These are phyloP conservation scores for Cadophora malorum DNA, from an alignment of 2,329 filamentous ascomycete genomes.

Conservation along the genomic window DNA sequence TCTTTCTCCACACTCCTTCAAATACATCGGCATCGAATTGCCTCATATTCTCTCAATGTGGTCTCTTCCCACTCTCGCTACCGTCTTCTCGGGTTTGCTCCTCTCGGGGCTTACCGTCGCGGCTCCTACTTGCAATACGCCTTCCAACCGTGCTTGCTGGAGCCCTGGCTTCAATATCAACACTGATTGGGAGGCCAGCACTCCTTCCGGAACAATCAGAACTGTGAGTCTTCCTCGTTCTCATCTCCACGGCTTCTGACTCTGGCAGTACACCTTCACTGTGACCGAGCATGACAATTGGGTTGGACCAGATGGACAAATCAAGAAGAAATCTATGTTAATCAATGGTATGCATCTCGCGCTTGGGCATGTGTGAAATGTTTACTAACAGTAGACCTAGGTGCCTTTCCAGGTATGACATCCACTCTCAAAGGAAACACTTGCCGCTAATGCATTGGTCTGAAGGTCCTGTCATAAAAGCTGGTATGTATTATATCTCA, in stretches of 20 bases:
- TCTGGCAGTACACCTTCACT: conserved; percentile 23
- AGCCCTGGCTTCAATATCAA: conserved; percentile 24
- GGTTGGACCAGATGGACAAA: conserved; percentile 22
- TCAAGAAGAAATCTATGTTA: conserved; percentile 26
- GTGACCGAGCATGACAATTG: conserved; percentile 26
- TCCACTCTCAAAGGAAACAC: conserved; percentile 42
- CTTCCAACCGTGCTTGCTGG: conserved; percentile 29
- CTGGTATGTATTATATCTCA: conserved; percentile 30
- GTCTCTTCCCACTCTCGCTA: not conserved
- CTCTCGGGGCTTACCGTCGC: conserved; percentile 6
- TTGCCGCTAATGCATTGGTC: conserved; percentile 31
- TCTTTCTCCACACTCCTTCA: not conserved
- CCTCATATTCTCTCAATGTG: conserved; percentile 13
- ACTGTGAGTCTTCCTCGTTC: not conserved
- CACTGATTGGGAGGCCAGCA: conserved; percentile 24
- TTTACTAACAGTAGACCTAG: conserved; percentile 31
- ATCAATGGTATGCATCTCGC: conserved; percentile 16
- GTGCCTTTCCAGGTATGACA: conserved; percentile 38
- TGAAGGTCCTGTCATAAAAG: conserved; percentile 43
- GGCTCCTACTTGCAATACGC: conserved; percentile 26
- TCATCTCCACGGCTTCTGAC: not conserved
- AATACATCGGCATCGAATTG: not conserved
- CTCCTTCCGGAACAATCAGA: conserved; percentile 19
- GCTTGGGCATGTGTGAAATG: not conserved
- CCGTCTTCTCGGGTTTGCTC: conserved; percentile 19